Evolutionary conservation across 306 rosid genomes (phyloP).

Genomic region (Trichosanthes cucumerina): DNA sequence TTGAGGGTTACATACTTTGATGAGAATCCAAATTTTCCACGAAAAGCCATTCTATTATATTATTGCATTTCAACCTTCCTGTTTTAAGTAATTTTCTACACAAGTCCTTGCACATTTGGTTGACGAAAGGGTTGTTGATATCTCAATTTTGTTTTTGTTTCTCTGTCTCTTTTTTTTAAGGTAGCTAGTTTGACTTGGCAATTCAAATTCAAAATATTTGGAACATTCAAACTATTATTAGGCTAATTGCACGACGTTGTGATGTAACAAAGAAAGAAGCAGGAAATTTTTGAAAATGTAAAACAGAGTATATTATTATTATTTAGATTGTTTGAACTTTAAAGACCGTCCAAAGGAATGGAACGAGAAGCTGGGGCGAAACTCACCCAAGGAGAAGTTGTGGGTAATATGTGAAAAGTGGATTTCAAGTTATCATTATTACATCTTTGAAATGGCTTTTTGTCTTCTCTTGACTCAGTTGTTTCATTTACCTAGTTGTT

Average conservation of each 20-base stretch:
- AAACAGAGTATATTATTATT: not conserved
- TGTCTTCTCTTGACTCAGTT: not conserved
- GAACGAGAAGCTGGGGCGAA: not conserved
- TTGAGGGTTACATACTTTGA: not conserved
- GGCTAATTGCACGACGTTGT: not conserved
- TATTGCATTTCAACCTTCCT: not conserved
- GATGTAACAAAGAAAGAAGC: not conserved
- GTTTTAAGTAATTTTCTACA: not conserved
- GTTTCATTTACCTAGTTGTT: not conserved
- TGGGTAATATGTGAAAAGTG: not conserved
- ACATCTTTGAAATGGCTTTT: not conserved
- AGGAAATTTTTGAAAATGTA: not conserved
- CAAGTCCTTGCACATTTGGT: not conserved
- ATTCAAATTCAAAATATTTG: not conserved
- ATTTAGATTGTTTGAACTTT: not conserved
- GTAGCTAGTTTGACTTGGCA: not conserved
- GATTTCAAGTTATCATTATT: not conserved
- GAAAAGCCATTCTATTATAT: not conserved
- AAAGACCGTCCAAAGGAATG: no score
- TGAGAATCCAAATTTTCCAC: not conserved
- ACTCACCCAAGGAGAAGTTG: not conserved
- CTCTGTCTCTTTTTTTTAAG: not conserved
- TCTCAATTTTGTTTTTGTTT: not conserved
- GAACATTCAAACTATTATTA: not conserved
- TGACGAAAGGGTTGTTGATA: not conserved